Percentiles rank a stretch among this genome's conserved stretches.
These are phyloP conservation scores for Nicotiana paniculata DNA, from an alignment of 257 asterid species.

Conservation along the genomic window DNA sequence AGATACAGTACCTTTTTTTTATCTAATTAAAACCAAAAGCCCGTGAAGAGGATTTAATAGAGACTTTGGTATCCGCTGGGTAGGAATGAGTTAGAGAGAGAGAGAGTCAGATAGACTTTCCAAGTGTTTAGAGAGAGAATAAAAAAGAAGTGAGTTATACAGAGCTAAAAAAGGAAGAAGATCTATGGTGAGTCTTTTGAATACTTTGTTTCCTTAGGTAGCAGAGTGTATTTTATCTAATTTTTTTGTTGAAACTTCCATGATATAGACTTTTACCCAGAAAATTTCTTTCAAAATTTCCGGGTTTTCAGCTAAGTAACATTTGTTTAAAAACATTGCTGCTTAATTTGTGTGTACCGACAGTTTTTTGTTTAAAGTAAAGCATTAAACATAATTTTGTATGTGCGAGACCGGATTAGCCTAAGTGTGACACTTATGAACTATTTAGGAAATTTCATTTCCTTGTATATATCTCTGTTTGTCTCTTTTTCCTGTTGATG, in stretches of 20 bases:
- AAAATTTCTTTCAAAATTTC: background rate
- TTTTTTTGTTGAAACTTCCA: background rate
- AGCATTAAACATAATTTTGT: background rate
- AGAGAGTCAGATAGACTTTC: background rate
- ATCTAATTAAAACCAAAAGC: background rate
- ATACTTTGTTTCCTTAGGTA: background rate
- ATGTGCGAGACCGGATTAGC: background rate
- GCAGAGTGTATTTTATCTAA: background rate
- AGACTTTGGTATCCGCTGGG: conserved; percentile 5
- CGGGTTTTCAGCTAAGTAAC: background rate
- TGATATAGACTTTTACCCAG: background rate
- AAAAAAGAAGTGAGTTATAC: background rate
- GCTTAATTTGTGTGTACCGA: background rate
- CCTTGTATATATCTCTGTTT: background rate
- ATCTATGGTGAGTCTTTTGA: background rate
- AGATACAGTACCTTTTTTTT: too few species aligned
- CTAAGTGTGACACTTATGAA: background rate
- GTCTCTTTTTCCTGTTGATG: background rate
- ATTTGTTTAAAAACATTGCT: background rate
- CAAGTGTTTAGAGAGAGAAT: background rate
- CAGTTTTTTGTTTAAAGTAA: background rate
- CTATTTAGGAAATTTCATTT: background rate
- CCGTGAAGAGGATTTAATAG: conserved; percentile 7
- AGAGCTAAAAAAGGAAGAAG: background rate
- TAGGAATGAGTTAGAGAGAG: background rate